Base-by-base conservation (phyloP, 768 basidiomycete species). In the Boletus patriciae region DNA sequence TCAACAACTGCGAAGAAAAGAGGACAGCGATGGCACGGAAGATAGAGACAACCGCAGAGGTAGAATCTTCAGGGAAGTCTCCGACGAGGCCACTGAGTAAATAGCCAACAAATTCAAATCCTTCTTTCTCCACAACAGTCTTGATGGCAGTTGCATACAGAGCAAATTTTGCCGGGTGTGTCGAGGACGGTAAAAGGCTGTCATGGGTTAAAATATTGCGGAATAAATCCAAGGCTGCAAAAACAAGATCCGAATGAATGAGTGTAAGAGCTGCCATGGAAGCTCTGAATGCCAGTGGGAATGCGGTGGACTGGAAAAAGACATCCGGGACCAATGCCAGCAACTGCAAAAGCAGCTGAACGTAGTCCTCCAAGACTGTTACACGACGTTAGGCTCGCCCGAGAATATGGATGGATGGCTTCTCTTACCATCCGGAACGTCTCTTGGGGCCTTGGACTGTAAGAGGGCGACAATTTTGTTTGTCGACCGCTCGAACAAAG, bases 331-430 rank as follows among this genome's bases (percentile, higher is more conserved):
- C 77, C 60, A 80, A 73, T 42, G 86, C 82, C 47, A 87, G 72
- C 65, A 94, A 76, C 60, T 86, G 84, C 52, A 86, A 72, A 15
- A 93, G 74, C 73, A 94, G 80, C 59, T 92, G 94, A 50, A 94
- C 68, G 62, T 95, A 98, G 68, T 99, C 97, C 70, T 98, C 96
- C 66, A 99, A 76, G 27, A 98, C 97, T 98, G 60, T 38, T 34
- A 12, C 23, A 40, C 27, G n/a, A 23, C 27, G 48, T 66, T 41
- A 61, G 48, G 27, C 34, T 43, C 45, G 37, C 29, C 19, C 10
- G 12, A 53, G 31, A 29, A 31, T 49, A 57, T 15, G 25, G 49
- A 50, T 10, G 36, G 23, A 41, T 11, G 5, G 27, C n/a, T 36
- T 21, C n/a, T 68, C 90, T 67, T 64, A 98, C 97, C 86, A 74